A percentile compares a stretch with the other conserved stretches of the same genome.
phyloP scores from a whole-genome alignment of 352 stramenopile genomes.

The Phytophthora cactorum region DNA sequence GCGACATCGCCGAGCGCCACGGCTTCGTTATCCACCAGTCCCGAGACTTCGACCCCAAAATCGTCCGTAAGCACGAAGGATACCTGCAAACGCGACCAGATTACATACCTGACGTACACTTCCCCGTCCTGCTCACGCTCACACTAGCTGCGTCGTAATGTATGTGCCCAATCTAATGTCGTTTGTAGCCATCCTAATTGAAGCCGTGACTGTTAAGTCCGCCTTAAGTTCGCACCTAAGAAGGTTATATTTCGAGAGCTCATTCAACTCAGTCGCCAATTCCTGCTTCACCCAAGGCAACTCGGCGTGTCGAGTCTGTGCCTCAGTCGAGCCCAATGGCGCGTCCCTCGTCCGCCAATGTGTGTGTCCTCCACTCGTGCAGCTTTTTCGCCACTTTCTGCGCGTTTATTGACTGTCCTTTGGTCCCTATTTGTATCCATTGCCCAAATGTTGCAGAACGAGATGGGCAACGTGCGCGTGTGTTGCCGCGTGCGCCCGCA shows the following conservation, averaged over 20 bases:
- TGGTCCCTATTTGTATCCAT: conserved; percentile 7
- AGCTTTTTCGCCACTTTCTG: background rate
- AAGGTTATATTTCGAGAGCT: conserved; percentile 22
- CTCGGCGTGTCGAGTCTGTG: background rate
- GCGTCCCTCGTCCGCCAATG: conserved; percentile 26
- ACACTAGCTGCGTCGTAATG: conserved; percentile 9
- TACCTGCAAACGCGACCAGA: conserved; percentile 46
- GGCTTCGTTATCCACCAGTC: conserved; percentile 45
- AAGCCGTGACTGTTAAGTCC: conserved; percentile 20
- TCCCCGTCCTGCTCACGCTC: conserved; percentile 63
- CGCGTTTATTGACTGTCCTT: background rate
- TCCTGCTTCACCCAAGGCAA: conserved; percentile 4
- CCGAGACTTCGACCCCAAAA: conserved; percentile 50
- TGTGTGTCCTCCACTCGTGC: conserved; percentile 2
- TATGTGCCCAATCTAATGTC: background rate
- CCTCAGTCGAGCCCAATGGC: conserved; percentile 20
- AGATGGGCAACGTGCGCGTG: conserved; percentile 77
- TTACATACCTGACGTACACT: conserved; percentile 78
- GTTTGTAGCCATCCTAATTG: conserved; percentile 12
- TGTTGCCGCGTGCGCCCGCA: conserved; percentile 84
- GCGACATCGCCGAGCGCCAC: conserved; percentile 43
- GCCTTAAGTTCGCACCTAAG: conserved; percentile 19
- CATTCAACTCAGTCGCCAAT: conserved; percentile 21
- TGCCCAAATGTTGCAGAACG: conserved; percentile 29
- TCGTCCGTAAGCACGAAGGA: conserved; percentile 41